These are phyloP conservation scores for Teratosphaeria pseudoeucalypti DNA, from an alignment of 2,329 filamentous ascomycete species.

Conservation along the genomic window DNA sequence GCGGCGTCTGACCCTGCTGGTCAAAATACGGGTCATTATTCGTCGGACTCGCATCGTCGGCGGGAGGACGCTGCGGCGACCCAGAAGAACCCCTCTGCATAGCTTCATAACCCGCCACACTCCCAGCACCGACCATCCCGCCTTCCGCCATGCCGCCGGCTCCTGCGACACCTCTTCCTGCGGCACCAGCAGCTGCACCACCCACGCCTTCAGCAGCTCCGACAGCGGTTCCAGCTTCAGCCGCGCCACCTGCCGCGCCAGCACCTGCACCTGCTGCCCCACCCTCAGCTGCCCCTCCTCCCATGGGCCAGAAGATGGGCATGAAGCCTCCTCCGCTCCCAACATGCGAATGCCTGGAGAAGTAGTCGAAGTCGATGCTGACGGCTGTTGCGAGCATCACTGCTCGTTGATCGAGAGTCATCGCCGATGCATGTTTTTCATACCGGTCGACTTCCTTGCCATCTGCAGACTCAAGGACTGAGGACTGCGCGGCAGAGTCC, in stretches of 20 bases:
- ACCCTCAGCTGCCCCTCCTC: constrained; percentile 25
- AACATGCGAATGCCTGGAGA: constrained; percentile 47
- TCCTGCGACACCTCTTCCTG: constrained; percentile 27
- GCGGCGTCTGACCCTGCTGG: constrained; percentile 1
- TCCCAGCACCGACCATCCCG: constrained; percentile 41
- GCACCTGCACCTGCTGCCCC: constrained; percentile 26
- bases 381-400: constrained; percentile 58
- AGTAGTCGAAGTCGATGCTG: constrained; percentile 57
- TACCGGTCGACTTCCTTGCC: constrained; percentile 17
- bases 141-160: constrained; percentile 25
- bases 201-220: constrained; percentile 28
- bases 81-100: constrained; percentile 44
- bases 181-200: constrained; percentile 4
- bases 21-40: constrained; percentile 15
- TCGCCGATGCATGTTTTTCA: constrained; percentile 33
- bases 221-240: constrained; percentile 28
- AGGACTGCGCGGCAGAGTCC: constrained; percentile 45
- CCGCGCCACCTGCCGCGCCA: constrained; percentile 29
- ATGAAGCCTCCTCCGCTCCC: constrained; percentile 38
- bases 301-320: constrained; percentile 42
- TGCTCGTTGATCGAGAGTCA: constrained; percentile 56
- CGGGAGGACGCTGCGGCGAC: constrained; percentile 2
- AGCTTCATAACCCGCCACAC: constrained; percentile 53
- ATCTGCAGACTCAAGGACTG: constrained; percentile 14
- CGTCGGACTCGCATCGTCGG: constrained; percentile 25